Evolutionary conservation across 1,284 basidiomycete genomes (phyloP), one percentile per base, ranked within the genome.

Genomic region (Boletus sp.): DNA sequence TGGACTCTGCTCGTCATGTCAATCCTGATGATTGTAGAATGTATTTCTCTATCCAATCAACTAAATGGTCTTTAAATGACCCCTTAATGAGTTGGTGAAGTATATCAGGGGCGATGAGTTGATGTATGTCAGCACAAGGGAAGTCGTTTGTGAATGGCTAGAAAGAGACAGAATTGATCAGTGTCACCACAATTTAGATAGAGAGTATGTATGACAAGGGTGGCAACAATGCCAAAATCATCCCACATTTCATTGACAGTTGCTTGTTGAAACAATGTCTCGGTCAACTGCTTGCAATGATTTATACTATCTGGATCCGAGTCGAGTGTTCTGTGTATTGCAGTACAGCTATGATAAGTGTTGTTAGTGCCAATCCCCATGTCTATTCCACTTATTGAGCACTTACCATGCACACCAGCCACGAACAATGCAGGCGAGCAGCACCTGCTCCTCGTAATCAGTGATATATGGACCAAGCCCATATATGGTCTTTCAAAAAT

Each of bases 381-480:
- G 35, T 41, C 39, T n/a, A n/a, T 18, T 41, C 18, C 3, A 1
- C 43, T 24, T 22, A 1, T 16, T 8, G 20, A 44, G 5, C 7
- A 9, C 43, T 18, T 44, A 44, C 43, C 15, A 2, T 44, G 24
- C 24, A 27, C 43, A 44, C 24, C 43, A 44, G 16, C 22, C 37
- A 63, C 47, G 11, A 1, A 59, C 37, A 18, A 59, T 58, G 16
- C 57, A 58, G 2, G 55, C 22, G 1, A 58, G 31, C 9, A 58
- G 44, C 3, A 13, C 57, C 8, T 58, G 57, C 16, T 58, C 56
- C n/a, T 58, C 11, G 7, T 58, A 58, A 20, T 58, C 44, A 2
- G 57, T 37, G 9, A 58, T 58, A 29, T 31, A 31, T 31, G 31
- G 31, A 3, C 31, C 31, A 31, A 31, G 31, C 1, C 9, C 31